phyloP scores from a whole-genome alignment of 805 yeast species.

The Suhomyces pyralidae region DNA sequence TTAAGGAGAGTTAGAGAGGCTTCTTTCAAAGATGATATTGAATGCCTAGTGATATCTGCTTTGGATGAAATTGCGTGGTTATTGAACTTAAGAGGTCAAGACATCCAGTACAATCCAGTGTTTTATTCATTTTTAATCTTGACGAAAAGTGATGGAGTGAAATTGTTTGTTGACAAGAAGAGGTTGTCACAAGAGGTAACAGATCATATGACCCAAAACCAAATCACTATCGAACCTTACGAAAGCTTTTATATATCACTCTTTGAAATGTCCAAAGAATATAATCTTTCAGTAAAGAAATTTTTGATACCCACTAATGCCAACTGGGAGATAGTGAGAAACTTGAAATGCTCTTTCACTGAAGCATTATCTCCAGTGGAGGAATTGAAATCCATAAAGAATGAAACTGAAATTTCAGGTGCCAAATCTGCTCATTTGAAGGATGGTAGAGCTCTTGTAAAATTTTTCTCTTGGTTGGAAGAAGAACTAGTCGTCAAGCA shows the following conservation, averaged over 20 bases:
- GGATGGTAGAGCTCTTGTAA: constrained; percentile 55
- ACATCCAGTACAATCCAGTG: constrained; percentile 54
- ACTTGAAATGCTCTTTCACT: constrained; percentile 27
- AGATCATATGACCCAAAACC: constrained; percentile 21
- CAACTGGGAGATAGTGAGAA: constrained; percentile 41
- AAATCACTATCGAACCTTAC: constrained; percentile 38
- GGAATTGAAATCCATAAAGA: constrained; percentile 52
- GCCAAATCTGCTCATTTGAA: constrained; percentile 53
- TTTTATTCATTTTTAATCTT: constrained; percentile 44
- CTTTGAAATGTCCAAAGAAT: constrained; percentile 35
- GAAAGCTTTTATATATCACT: constrained; percentile 45
- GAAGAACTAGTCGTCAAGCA: constrained; percentile 42
- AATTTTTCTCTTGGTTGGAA: constrained; percentile 59
- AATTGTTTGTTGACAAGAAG: constrained; percentile 42
- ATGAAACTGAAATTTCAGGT: constrained; percentile 47
- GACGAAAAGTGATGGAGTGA: constrained; percentile 26
- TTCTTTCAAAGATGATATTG: constrained; percentile 17
- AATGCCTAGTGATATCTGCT: constrained; percentile 43
- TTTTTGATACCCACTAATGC: constrained; percentile 31
- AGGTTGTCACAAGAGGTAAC: constrained; percentile 35
- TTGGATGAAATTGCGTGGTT: constrained; percentile 56
- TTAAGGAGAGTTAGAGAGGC: constrained; percentile 39
- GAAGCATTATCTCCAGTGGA: constrained; percentile 41
- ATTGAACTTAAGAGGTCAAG: constrained; percentile 51
- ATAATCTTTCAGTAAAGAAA: constrained; percentile 25